phyloP scores from a whole-genome alignment of 129 eudicot species.

The Sambucus nigra region DNA sequence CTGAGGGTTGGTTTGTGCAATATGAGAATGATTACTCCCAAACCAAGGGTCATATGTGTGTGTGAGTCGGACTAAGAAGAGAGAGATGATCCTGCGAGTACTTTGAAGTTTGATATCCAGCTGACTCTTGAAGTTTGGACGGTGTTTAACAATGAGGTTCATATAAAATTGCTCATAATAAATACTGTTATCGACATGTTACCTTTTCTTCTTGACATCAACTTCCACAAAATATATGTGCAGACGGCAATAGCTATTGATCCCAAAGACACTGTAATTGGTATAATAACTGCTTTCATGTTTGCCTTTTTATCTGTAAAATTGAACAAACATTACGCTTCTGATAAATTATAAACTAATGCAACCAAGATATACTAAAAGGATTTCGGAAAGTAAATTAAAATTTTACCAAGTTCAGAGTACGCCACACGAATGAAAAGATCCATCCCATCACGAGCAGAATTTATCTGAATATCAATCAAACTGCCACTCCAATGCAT shows the following conservation, averaged over 20 bases:
- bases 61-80: no score
- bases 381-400: neutral
- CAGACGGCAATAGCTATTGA: neutral
- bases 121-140: no score
- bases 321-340: neutral
- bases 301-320: constrained; percentile 1
- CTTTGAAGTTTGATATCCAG: no score
- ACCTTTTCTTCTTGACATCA: constrained; percentile 1
- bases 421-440: constrained; percentile 23
- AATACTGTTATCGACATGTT: constrained; percentile 5
- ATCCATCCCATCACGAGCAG: constrained; percentile 15
- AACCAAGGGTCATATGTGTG: no score
- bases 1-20: no score
- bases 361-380: neutral
- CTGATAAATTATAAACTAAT: neutral
- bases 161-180: no score
- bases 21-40: no score
- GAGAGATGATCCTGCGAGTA: no score
- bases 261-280: neutral
- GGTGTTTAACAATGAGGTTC: no score
- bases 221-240: neutral
- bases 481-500: constrained; percentile 26
- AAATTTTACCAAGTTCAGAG: constrained; percentile 21
- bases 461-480: constrained; percentile 17
- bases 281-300: neutral